Evolutionary conservation across 164 flowering plant genomes (phyloP).

Genomic region (Liriodendron chinense): DNA sequence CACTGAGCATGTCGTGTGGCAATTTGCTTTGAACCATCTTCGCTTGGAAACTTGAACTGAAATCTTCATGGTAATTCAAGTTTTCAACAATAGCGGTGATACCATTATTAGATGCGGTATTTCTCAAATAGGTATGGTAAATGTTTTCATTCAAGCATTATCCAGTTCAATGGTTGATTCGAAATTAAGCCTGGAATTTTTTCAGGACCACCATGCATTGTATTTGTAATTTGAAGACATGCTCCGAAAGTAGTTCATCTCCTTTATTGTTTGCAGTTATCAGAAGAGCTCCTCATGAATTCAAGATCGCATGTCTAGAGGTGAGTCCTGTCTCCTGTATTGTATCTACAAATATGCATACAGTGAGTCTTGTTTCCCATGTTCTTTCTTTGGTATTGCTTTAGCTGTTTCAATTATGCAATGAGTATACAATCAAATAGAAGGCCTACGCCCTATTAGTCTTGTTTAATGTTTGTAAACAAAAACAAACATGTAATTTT

Average conservation of each 20-base stretch:
- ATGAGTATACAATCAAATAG: no score
- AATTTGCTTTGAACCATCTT: background rate
- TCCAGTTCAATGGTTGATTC: background rate
- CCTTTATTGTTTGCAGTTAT: slow-evolving; percentile 53
- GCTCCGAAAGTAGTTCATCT: slow-evolving; percentile 3
- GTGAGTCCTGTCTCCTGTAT: slow-evolving; percentile 33
- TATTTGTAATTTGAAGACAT: background rate
- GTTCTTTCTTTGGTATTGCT: background rate
- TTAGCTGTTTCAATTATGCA: background rate
- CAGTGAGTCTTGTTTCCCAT: background rate
- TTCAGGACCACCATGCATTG: background rate
- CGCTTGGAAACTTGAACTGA: no score
- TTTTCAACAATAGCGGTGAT: no score
- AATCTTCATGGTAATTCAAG: no score
- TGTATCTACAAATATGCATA: background rate
- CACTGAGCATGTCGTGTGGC: background rate
- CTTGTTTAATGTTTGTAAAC: no score
- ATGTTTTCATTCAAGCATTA: background rate
- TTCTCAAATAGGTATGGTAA: no score
- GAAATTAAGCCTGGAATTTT: background rate
- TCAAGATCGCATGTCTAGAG: slow-evolving; percentile 93
- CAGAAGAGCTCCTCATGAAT: slow-evolving; percentile 97
- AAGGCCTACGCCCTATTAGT: no score
- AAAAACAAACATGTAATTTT: no score
- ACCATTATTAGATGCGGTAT: no score